Base-by-base conservation (phyloP, 768 basidiomycete genomes). In the Brasilioporus rufonigricans region DNA sequence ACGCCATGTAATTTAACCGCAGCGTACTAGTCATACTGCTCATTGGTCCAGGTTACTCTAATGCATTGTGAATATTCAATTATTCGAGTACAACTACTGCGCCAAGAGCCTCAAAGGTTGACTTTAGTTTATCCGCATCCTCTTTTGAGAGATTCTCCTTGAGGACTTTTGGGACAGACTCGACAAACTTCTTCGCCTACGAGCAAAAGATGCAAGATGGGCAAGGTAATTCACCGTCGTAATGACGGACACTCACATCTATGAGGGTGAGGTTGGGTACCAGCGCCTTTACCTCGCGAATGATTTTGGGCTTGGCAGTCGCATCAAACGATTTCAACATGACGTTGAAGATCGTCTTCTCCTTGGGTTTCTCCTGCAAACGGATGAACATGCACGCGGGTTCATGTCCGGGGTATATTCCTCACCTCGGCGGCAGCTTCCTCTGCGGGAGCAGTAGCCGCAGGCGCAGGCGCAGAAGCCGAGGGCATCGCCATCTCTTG, bases 121-220 rank as follows among this genome's bases (percentile, higher is more conserved):
- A 86, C 76, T 95, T 83, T 69, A 99, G 77, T 76, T 98, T 98
- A 73, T 98, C 97, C 3, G 96, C 95, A 36, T 99, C 97, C 63
- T 99, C 97, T 74, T 99, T 99, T 23, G 91, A 79, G 55, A 97
- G 67, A 71, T 91, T 91, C 76, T 98, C 97, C 76, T 98, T 99
- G 65, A 99, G 77, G 5, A 87, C 75, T 74, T 98, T 88, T 23
- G 97, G 97, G 61, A 91, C 73, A 18, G 92, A 93, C 74, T 99
- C 97, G 43, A 98, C 97, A 65, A 98, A 96, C 75, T 97, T 99
- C 83, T 99, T 99, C 24, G 97, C 97, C 97, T 99, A 66, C 26
- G 31, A 50, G 35, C 4, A 18, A 23, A 54, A 36, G 9, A 55
- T 48, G 26, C 32, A 53, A 36, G 9, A 55, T 49, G 26, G 33